A percentile compares a stretch with the other conserved stretches of the same genome.
Conservation (phyloP, 2,329 filamentous ascomycete genomes). For the Tolypocladium endophyticum region DNA sequence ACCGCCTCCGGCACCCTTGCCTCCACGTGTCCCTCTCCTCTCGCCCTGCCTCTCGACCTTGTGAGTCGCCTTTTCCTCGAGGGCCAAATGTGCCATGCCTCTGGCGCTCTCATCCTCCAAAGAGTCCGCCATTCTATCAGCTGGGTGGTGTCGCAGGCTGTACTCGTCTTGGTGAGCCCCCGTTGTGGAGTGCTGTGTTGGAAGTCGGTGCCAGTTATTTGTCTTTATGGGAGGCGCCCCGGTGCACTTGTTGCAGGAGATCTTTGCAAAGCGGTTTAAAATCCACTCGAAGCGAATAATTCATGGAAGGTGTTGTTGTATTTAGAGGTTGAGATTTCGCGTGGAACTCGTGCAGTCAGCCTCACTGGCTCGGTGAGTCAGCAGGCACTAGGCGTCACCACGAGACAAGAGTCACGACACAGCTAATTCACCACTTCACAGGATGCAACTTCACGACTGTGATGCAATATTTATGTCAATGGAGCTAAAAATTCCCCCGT, state of each 20-base stretch:
- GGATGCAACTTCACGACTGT: not conserved
- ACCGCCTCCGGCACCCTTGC: constrained; percentile 18
- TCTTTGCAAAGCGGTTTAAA: not conserved
- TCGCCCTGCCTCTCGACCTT: constrained; percentile 6
- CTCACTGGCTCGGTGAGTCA: not conserved
- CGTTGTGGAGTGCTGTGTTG: not conserved
- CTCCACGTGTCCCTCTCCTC: constrained; percentile 16
- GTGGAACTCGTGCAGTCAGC: not conserved
- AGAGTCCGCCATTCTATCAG: not conserved
- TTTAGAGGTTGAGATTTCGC: not conserved
- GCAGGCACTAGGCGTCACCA: not conserved
- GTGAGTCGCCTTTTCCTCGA: constrained; percentile 11
- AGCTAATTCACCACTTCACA: not conserved
- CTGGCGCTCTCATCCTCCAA: not conserved
- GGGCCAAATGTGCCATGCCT: constrained; percentile 4
- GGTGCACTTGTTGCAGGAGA: not conserved
- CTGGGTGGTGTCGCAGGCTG: not conserved
- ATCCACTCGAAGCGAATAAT: not conserved
- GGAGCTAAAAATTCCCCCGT: no score
- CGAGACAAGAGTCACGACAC: not conserved
- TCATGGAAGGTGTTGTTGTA: not conserved
- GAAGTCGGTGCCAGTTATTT: not conserved
- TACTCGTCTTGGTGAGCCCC: not conserved
- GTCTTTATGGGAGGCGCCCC: not conserved
- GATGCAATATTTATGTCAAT: not conserved